These are phyloP conservation scores for Porcisia deanei DNA, from an alignment of 208 protist species.

Conservation along the genomic window DNA sequence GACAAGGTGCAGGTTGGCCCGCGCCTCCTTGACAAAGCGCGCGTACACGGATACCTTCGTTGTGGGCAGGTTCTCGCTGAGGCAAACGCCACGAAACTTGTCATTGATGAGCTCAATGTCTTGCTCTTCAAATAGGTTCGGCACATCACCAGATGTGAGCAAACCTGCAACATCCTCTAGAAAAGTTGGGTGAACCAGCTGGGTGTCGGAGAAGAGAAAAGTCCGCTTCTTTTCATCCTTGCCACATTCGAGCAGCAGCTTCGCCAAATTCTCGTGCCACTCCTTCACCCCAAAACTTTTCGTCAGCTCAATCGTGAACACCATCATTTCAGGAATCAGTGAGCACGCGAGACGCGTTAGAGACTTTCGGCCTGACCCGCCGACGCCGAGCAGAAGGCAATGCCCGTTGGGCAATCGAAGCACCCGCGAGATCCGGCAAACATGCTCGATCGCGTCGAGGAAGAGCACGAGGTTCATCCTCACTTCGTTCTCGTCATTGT, in stretches of 20 bases:
- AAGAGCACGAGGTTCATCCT: conserved; percentile 97
- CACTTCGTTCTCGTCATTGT: conserved; percentile 94
- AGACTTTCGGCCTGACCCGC: conserved; percentile 96
- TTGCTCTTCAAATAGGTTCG: conserved; percentile 96
- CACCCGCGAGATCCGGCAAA: conserved; percentile 95
- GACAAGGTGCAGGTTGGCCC: conserved; percentile 95
- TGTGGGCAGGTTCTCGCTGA: conserved; percentile 88
- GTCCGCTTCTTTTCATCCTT: conserved; percentile 95
- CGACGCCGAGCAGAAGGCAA: conserved; percentile 96
- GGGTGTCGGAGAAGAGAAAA: conserved; percentile 98
- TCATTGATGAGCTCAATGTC: conserved; percentile 96
- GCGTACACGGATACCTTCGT: conserved; percentile 97
- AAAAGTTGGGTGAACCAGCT: conserved; percentile 95
- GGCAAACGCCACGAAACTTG: conserved; percentile 92
- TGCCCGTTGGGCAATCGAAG: conserved; percentile 95
- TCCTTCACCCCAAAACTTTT: conserved; percentile 97
- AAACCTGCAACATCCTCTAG: conserved; percentile 98
- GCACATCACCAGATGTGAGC: conserved; percentile 96
- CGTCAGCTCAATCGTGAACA: conserved; percentile 96
- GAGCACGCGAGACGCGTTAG: conserved; percentile 95
- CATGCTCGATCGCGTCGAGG: conserved; percentile 96
- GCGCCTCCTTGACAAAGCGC: conserved; percentile 94
- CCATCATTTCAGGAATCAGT: conserved; percentile 92
- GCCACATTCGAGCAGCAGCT: conserved; percentile 93
- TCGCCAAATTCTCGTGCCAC: conserved; percentile 96